A percentile compares a stretch with the other conserved stretches of the same genome.
Evolutionary conservation across 331 rosid genomes (phyloP).

Genomic region (Quercus phellos): DNA sequence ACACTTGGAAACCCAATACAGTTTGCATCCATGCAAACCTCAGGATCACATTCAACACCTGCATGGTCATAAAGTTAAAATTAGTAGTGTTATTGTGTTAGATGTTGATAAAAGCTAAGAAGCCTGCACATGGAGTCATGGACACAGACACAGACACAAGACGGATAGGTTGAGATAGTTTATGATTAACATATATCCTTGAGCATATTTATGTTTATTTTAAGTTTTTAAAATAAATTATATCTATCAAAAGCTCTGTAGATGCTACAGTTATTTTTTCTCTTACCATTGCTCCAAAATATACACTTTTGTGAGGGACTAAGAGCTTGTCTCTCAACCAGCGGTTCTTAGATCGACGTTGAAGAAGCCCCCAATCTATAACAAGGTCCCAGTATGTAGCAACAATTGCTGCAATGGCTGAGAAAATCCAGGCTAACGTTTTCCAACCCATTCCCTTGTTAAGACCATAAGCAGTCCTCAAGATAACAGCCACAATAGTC

Average conservation of each 20-base stretch:
- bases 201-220: too few species aligned
- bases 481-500: constrained; percentile 51
- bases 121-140: too few species aligned
- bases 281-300: constrained; percentile 59
- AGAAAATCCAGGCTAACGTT: constrained; percentile 39
- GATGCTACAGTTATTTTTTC: neutral
- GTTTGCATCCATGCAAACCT: constrained; percentile 77
- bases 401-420: constrained; percentile 39
- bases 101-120: too few species aligned
- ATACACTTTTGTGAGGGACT: constrained; percentile 43
- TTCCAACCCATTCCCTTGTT: constrained; percentile 31
- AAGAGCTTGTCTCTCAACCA: constrained; percentile 71
- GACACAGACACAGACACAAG: too few species aligned
- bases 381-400: constrained; percentile 62
- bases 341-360: constrained; percentile 47
- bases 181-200: too few species aligned
- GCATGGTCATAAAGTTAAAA: neutral
- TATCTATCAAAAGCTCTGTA: too few species aligned
- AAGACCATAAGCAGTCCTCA: constrained; percentile 44
- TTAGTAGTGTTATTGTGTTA: too few species aligned
- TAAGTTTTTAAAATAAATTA: too few species aligned
- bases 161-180: too few species aligned
- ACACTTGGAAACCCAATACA: constrained; percentile 31
- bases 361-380: constrained; percentile 74
- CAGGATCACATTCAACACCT: constrained; percentile 59